Evolutionary conservation across 2,329 filamentous ascomycete genomes (phyloP).

Genomic region (Curvularia verruculosa): DNA sequence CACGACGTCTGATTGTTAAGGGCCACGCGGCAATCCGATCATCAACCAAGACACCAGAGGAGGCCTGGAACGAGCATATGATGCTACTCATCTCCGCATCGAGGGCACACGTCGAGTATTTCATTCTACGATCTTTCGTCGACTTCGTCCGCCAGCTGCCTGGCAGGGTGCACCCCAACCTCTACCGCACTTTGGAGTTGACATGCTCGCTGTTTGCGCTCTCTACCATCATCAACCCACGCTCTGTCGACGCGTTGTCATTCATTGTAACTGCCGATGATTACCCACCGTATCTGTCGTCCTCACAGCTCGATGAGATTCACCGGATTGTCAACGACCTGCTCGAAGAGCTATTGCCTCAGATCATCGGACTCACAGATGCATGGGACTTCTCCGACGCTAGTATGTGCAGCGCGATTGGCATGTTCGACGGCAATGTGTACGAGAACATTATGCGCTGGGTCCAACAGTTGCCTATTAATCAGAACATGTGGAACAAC

Average conservation of each 20-base stretch:
- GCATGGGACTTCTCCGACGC: slow-evolving; percentile 59
- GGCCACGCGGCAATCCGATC: slow-evolving; percentile 10
- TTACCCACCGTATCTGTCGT: slow-evolving; percentile 1
- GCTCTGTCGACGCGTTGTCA: slow-evolving; percentile 31
- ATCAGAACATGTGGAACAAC: slow-evolving; percentile 10
- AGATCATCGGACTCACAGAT: slow-evolving; percentile 57
- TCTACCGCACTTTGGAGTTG: slow-evolving; percentile 18
- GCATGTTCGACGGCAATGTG: slow-evolving; percentile 57
- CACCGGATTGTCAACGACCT: slow-evolving; percentile 37
- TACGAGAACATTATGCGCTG: slow-evolving; percentile 55
- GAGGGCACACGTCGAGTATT: slow-evolving; percentile 35
- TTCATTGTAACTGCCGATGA: slow-evolving; percentile 28
- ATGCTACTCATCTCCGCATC: slow-evolving; percentile 34
- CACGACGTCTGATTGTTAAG: slow-evolving; percentile 19
- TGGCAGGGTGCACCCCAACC: slow-evolving; percentile 4
- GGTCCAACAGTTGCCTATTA: slow-evolving; percentile 38
- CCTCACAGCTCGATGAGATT: slow-evolving; percentile 47
- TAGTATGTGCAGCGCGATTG: slow-evolving; percentile 57
- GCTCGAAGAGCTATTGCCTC: slow-evolving; percentile 54
- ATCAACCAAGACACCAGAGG: slow-evolving; percentile 10
- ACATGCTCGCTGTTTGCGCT: slow-evolving; percentile 55
- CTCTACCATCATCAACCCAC: slow-evolving; percentile 48
- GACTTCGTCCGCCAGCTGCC: background rate
- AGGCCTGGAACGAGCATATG: slow-evolving; percentile 39
- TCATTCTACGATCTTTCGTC: slow-evolving; percentile 30